A percentile compares a stretch with the other conserved stretches of the same genome.
phyloP scores from a whole-genome alignment of 2,329 filamentous ascomycete genomes.

The Amesomyces nigricolor region DNA sequence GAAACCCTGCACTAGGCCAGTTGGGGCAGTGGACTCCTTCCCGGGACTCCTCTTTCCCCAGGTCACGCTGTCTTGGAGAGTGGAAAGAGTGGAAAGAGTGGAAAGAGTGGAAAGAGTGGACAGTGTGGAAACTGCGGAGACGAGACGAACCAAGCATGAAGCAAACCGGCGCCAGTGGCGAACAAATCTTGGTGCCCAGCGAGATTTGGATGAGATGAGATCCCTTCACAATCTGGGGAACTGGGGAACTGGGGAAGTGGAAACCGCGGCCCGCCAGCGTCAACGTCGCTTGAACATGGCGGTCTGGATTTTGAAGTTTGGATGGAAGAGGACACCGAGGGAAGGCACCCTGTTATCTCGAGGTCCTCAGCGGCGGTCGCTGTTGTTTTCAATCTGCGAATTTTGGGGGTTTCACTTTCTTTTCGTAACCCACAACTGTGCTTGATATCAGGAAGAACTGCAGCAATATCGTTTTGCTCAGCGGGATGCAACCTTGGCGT shows the following conservation, averaged over 20 bases:
- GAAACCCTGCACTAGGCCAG: constrained; percentile 3
- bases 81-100: no score
- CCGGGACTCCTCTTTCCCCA: not conserved
- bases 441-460: not conserved
- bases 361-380: not conserved
- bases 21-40: not conserved
- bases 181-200: no score
- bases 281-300: no score
- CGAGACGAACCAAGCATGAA: no score
- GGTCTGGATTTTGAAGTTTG: not conserved
- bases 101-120: no score
- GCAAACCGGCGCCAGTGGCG: no score
- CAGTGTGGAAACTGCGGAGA: no score
- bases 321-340: not conserved
- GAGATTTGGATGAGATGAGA: not conserved
- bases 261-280: no score
- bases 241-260: not conserved
- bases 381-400: no score
- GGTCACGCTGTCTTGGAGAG: no score
- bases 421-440: no score
- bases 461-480: not conserved
- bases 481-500: not conserved
- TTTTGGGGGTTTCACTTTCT: no score
- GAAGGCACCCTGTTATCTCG: not conserved
- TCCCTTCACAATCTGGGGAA: constrained; percentile 6